Evolutionary conservation across 768 basidiomycete species (phyloP).

Genomic region (Hygrophoropsis aurantiaca): DNA sequence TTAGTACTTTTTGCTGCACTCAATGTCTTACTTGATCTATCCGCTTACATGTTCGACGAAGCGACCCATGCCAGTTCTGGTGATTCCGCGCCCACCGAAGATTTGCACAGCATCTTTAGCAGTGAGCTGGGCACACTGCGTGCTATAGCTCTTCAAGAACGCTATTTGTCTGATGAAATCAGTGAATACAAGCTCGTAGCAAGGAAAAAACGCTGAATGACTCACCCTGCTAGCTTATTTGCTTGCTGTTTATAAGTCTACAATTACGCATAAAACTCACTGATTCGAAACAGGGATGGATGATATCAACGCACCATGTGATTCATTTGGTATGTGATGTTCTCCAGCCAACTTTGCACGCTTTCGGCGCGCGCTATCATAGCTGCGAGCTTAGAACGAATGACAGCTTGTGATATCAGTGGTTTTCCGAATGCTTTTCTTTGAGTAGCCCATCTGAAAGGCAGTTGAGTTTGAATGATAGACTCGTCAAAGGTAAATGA

Average conservation of each 20-base stretch:
- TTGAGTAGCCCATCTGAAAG: slow-evolving; percentile 77
- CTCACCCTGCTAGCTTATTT: slow-evolving; percentile 68
- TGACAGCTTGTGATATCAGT: slow-evolving; percentile 78
- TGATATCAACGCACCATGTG: slow-evolving; percentile 54
- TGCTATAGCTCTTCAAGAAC: slow-evolving; percentile 77
- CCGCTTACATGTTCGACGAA: slow-evolving; percentile 57
- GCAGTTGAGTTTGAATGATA: not conserved
- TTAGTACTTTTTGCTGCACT: too few relatives aligned
- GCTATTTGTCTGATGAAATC: slow-evolving; percentile 58
- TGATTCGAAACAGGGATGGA: not conserved
- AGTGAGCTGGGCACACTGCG: slow-evolving; percentile 75
- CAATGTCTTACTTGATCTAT: too few relatives aligned
- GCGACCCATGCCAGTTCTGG: slow-evolving; percentile 69
- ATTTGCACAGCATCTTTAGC: slow-evolving; percentile 77
- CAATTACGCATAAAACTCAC: slow-evolving; percentile 5
- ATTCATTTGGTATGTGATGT: slow-evolving; percentile 83
- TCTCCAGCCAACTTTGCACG: slow-evolving; percentile 85
- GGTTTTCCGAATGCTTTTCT: slow-evolving; percentile 92
- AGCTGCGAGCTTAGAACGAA: slow-evolving; percentile 80
- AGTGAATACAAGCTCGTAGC: not conserved
- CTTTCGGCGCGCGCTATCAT: slow-evolving; percentile 89
- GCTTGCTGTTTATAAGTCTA: slow-evolving; percentile 75
- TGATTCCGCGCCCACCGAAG: slow-evolving; percentile 85
- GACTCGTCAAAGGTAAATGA: not conserved
- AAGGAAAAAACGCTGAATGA: not conserved